Base-by-base conservation (phyloP, 2,329 filamentous ascomycete genomes). In the Capronia epimyces region DNA sequence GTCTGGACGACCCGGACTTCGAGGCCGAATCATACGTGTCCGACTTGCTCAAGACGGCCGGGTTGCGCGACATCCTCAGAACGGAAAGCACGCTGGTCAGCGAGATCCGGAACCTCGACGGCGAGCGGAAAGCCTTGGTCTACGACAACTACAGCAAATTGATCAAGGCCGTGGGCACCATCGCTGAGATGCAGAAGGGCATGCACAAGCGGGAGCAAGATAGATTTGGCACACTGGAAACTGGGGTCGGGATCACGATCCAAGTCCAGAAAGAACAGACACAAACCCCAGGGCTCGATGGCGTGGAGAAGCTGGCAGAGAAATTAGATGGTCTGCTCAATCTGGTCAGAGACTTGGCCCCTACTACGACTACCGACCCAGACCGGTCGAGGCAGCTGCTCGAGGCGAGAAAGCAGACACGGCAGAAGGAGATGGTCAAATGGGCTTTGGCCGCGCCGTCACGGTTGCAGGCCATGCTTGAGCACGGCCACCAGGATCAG, bases 111-210 rank as follows among this genome's bases (percentile, higher is more conserved):
- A 90, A 88, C 1, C 76, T 98, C 15, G 93, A 97, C 64, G 91
- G 91, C 20, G 93, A 98, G 76, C 86, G 93, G 69, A 98, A 98
- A 71, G 90, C 91, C 1, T 72, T 98, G 55, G 93, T 98, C 3
- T 98, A 98, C 68, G 91, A 98, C 67, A 98, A 98, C 66, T 98
- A 97, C 69, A 93, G 86, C 61, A 97, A 97, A 71, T 72, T 98
- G 60, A 96, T 98, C 60, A 81, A 85, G n/a, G 93, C 93, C 1
- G 96, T 94, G 9, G 91, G 95, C 69, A 97, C 91, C 2, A 98
- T 98, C 63, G 80, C 87, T 43, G 89, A 87, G 71, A 75, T 75
- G 72, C 65, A 72, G 25, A 64, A 62, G 50, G 74, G 71, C 50
- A 74, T 75, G 67, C 72, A 74, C 57, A 69, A 72, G 43, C 27